Conservation (phyloP, 257 asterid species). For the Rhazya stricta region DNA sequence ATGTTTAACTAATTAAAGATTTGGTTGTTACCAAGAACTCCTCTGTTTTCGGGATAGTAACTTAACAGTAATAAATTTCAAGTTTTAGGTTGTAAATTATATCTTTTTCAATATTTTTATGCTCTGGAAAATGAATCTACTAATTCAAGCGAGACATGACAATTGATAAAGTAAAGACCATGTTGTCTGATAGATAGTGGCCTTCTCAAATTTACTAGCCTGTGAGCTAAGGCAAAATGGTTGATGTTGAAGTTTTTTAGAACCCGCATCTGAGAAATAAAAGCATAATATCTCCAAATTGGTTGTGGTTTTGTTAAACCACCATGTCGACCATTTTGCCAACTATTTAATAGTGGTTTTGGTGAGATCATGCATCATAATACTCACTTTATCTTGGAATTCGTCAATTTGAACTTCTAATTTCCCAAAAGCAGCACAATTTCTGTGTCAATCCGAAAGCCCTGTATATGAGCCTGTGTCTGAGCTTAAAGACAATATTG, state of each 20-base stretch:
- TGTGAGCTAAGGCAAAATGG: not conserved
- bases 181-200: not conserved
- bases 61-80: not conserved
- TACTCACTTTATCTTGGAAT: not conserved
- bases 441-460: not conserved
- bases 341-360: not conserved
- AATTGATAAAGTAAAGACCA: not conserved
- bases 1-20: not conserved
- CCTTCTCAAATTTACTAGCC: not conserved
- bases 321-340: not conserved
- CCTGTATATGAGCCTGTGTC: not conserved
- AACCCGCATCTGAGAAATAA: not conserved
- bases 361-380: not conserved
- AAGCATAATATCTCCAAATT: not conserved
- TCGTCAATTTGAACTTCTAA: not conserved
- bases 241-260: not conserved
- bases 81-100: not conserved
- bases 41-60: not conserved
- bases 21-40: not conserved
- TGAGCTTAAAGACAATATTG: not conserved
- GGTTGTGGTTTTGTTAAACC: not conserved
- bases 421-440: not conserved
- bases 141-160: not conserved
- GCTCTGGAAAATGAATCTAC: not conserved
- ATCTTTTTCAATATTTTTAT: not conserved